Base-by-base conservation (phyloP, 2,329 filamentous ascomycete species). In the Plectosphaerella sp. region DNA sequence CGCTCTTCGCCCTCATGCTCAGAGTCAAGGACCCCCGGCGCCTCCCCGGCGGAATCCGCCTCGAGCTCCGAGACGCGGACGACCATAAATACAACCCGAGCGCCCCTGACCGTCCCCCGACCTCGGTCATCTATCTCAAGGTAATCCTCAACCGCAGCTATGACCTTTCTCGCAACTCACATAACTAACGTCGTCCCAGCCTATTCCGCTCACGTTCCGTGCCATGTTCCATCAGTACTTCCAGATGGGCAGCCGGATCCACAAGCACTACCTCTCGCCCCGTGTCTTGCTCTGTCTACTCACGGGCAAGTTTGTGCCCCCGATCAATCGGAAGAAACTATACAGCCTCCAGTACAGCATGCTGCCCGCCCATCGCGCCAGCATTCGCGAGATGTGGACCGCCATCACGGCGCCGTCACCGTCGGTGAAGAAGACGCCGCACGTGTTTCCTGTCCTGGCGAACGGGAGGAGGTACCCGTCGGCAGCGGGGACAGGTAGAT, bases 291-390 rank as follows among this genome's bases (percentile, higher is more conserved):
- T 96, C 39, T 94, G 91, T 62, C 84, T 99, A 2, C 76, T 92
- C 22, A 96, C 91, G 0, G 94, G 94, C 53, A 89, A 88, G 55
- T 97, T 97, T 59, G 91, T 97, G 2, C 94, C 93, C 12, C 93
- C 95, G 0, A 95, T 99, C 47, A 92, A 97, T 66, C 83, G 95
- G 49, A 93, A 92, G 65, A 95, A 94, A 64, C 77, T 99, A 48
- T 99, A 99, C 71, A 95, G 91, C 60, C 76, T 99, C 62, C 94
- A 99, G 72, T 99, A 99, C 70, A 96, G 91, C 72, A 97, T 97
- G 91, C 78, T 99, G 41, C 95, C 95, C 0, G 88, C 89, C 8
- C 82, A 82, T 50, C 77, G 95, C 45, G 88, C 90, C 0, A 85
- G 87, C 2, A 88, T 97, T 52, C 77, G 82, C 61, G 91, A 97